Percentiles rank a stretch among this genome's conserved stretches.
phyloP scores from a whole-genome alignment of 345 rosid species.

The Citrus sp. region DNA sequence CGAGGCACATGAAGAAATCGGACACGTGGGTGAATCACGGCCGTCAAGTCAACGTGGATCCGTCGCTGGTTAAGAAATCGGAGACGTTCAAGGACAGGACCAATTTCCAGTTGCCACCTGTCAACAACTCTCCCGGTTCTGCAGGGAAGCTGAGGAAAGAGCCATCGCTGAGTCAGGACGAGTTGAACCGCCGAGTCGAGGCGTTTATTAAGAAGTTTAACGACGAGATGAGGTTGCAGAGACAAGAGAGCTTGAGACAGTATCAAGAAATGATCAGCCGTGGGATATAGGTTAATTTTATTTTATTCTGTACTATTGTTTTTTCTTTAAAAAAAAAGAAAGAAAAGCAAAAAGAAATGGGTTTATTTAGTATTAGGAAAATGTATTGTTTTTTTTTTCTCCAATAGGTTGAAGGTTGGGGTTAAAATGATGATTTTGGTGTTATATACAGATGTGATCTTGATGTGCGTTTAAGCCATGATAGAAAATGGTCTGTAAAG shows the following conservation, averaged over 20 bases:
- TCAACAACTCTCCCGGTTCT: conserved; percentile 18
- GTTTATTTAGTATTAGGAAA: not conserved
- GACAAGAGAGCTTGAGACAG: conserved; percentile 64
- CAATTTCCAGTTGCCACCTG: conserved; percentile 31
- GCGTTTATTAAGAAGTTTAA: conserved; percentile 78
- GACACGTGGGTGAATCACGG: conserved; percentile 45
- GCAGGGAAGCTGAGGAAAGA: conserved; percentile 46
- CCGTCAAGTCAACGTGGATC: conserved; percentile 14
- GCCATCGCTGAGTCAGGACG: conserved; percentile 75
- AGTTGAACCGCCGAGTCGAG: conserved; percentile 81
- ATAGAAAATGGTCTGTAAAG: not conserved
- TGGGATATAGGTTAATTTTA: not conserved
- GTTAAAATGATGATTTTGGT: not conserved
- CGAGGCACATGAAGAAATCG: conserved; percentile 57
- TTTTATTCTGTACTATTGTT: too few species aligned
- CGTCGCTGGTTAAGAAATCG: conserved; percentile 39
- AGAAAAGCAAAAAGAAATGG: not conserved
- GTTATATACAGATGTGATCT: not conserved
- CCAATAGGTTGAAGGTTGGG: not conserved
- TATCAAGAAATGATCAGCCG: conserved; percentile 50
- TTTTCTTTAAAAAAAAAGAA: not conserved
- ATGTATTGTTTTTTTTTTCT: not conserved
- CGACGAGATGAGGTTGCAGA: conserved; percentile 86
- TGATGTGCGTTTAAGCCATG: not conserved
- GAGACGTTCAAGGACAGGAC: conserved; percentile 74